Base-by-base conservation (phyloP, 768 basidiomycete genomes). In the Harrya chromipes region DNA sequence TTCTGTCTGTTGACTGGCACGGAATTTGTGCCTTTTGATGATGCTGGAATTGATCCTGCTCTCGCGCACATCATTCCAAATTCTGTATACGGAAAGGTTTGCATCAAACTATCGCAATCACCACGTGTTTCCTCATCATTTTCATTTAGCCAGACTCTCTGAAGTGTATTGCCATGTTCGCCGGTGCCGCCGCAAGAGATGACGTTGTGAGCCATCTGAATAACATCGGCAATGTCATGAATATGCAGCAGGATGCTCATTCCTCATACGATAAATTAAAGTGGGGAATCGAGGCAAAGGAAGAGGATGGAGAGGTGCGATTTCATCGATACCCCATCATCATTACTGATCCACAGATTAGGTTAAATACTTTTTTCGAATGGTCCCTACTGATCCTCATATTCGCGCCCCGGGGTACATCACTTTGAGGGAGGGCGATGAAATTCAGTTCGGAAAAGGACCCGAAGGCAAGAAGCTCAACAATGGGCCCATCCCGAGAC, bases 271-370 rank as follows among this genome's bases (percentile, higher is more conserved):
- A 42, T 31, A 1, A n/a, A 0, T 27, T 52, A 27, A 1, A 1
- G 16, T 47, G 49, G 44, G 44, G 49, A 35, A 50, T 50, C 8
- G 38, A 50, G 11, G 44, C 49, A 35, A 27, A 21, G 7, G 38
- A 46, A 29, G 45, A 47, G 19, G 14, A 13, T n/a, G 43, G 31
- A 34, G 12, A 50, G 38, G 49, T 50, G 10, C 6, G 33, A 40
- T 47, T 26, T 23, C 6, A 24, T 35, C 20, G 7, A 13, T 29
- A 35, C 24, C 11, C 27, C 12, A 27, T 40, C 16, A 4, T 12
- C 31, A 7, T 27, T 20, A 20, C 40, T 42, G 27, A 52, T 36
- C n/a, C 21, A 20, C 33, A 14, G 13, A 37, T 41, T 29, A 52
- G 50, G 19, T 20, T 6, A 19, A 37, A 10, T 37, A 19, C 36